Base-by-base conservation (phyloP, 148 eudicot genomes). In the Suaeda aralocaspica region DNA sequence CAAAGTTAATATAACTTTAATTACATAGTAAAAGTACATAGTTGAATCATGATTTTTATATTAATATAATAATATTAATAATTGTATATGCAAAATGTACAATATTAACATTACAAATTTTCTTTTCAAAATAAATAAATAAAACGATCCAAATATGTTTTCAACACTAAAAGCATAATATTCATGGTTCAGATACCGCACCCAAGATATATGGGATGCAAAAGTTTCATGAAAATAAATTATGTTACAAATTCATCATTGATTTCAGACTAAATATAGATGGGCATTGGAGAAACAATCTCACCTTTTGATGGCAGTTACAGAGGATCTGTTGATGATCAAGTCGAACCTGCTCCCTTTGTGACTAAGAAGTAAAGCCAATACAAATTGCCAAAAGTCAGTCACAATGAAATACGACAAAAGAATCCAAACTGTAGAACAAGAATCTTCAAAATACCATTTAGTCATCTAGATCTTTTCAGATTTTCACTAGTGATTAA, bases 231-330 rank as follows among this genome's bases (percentile, higher is more conserved):
- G 41, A 36, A 36, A 16, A 22, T 5, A 22, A 25, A 52, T 1
- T 19, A 6, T 3, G 26, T 25, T 50, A 15, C 15, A 52, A n/a
- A n/a, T n/a, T n/a, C n/a, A n/a, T n/a, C 39, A 30, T 14, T 3
- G 24, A 61, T 28, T 13, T 7, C 4, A 21, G n/a, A 18, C 49
- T 5, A 50, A 21, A 64, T 36, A 39, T 51, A 61, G 59, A 36
- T 6, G 21, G 4, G 49, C 13, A 61, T 67, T 52, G 66, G 48
- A 34, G 21, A 29, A 25, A 36, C 22, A 45, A 67, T 45, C 77
- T 59, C 66, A 92, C 98, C 96, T 90, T 88, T 65, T 79, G 88
- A 71, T 92, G 98, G 48, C 82, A 77, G 72, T 90, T 84, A 76
- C 84, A 80, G 48, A 88, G 92, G 51, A 83, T 83, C 73, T 82